These are phyloP conservation scores for Panicum miliaceum DNA, from an alignment of 176 grass and related monocot species.

Conservation along the genomic window DNA sequence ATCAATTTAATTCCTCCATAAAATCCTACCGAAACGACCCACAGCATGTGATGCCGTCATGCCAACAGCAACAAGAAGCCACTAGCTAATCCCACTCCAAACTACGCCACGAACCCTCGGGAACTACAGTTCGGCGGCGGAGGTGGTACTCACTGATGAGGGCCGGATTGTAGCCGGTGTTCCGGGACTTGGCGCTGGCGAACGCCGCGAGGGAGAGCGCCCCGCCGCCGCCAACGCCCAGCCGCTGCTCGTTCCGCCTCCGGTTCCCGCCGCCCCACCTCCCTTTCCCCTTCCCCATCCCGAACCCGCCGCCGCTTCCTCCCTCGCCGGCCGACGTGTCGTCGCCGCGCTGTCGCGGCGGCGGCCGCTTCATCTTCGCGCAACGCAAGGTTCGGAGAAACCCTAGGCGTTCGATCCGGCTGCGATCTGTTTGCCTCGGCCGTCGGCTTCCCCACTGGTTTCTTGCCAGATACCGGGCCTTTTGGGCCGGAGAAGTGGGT, in stretches of 20 bases:
- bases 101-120: neutral
- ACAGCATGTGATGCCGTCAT: neutral
- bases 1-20: neutral
- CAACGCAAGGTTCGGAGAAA: slow-evolving; percentile 11
- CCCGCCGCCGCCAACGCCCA: slow-evolving; percentile 72
- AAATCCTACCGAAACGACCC: neutral
- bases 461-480: neutral
- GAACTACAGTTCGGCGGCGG: neutral
- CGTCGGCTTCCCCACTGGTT: neutral
- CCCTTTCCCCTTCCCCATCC: slow-evolving; percentile 43
- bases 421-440: neutral
- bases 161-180: slow-evolving; percentile 74
- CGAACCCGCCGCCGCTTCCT: neutral
- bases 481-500: neutral
- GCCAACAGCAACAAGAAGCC: neutral
- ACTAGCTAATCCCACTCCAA: neutral
- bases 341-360: neutral
- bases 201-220: slow-evolving; percentile 87
- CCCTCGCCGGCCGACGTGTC: neutral
- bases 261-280: slow-evolving; percentile 53
- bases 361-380: slow-evolving; percentile 43
- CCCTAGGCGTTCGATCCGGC: slow-evolving; percentile 35
- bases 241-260: slow-evolving; percentile 68
- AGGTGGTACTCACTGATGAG: slow-evolving; percentile 61
- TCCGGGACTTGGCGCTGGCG: slow-evolving; percentile 73